Percentiles rank a stretch among this genome's conserved stretches.
These are phyloP conservation scores for Pseudocercospora vitis DNA, from an alignment of 2,329 filamentous ascomycete genomes.

Conservation along the genomic window DNA sequence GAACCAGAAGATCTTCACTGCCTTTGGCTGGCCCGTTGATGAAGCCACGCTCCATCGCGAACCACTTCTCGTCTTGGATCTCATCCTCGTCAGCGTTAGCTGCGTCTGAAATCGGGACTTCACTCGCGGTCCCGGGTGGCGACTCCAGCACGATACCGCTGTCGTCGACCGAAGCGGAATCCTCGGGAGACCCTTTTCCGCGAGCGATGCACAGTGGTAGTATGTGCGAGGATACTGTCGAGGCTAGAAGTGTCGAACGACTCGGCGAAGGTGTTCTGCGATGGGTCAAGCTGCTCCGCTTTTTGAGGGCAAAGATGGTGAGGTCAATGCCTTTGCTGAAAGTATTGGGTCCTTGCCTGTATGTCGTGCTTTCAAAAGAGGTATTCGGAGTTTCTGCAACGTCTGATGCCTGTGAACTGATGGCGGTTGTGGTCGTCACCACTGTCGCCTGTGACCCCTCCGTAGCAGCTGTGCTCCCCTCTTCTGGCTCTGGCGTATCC, in stretches of 20 bases:
- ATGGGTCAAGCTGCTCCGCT: conserved; percentile 14
- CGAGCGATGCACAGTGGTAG: neutral
- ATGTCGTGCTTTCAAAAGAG: conserved; percentile 26
- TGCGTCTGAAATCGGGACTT: conserved; percentile 24
- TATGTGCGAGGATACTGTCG: conserved; percentile 9
- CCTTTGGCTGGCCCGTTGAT: conserved; percentile 38
- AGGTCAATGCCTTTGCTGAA: conserved; percentile 31
- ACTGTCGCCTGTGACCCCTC: conserved; percentile 7
- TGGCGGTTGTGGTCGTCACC: conserved; percentile 14
- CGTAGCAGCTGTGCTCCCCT: neutral
- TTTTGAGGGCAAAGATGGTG: conserved; percentile 26
- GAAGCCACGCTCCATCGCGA: conserved; percentile 30
- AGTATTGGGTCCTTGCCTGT: conserved; percentile 16
- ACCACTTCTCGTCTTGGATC: conserved; percentile 29
- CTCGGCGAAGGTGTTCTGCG: conserved; percentile 17
- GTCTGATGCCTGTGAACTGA: conserved; percentile 16
- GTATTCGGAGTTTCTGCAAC: conserved; percentile 27
- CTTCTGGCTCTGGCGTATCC: conserved; percentile 19
- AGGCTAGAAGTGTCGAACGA: conserved; percentile 15
- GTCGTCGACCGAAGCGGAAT: conserved; percentile 13
- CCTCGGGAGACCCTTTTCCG: neutral
- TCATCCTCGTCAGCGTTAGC: conserved; percentile 19
- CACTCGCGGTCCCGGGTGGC: conserved; percentile 1
- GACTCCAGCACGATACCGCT: conserved; percentile 20
- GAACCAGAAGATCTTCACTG: conserved; percentile 50